phyloP scores from a whole-genome alignment of 768 basidiomycete species.

The Asterophora lycoperdoides region DNA sequence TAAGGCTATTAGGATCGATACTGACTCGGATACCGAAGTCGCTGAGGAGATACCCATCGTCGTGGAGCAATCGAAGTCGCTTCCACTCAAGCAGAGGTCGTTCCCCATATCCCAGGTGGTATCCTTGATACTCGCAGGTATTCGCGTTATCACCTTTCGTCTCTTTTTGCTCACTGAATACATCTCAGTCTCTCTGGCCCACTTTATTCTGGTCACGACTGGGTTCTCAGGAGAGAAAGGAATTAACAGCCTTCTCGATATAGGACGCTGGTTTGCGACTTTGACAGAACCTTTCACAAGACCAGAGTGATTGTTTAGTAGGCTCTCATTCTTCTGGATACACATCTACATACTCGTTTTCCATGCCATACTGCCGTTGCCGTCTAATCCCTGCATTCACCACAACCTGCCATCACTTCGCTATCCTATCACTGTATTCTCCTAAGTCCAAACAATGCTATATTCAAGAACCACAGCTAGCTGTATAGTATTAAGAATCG shows the following conservation, averaged over 20 bases:
- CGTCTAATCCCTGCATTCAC: not conserved
- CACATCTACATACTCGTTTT: not conserved
- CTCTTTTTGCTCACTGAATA: not conserved
- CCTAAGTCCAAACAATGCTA: not conserved
- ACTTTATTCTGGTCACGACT: conserved; percentile 42
- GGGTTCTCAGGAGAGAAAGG: conserved; percentile 45
- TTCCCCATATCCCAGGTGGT: conserved; percentile 32
- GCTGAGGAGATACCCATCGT: conserved; percentile 15
- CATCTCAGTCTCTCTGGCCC: conserved; percentile 40
- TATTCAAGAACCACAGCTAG: conserved; percentile 9
- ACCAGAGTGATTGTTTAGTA: not conserved
- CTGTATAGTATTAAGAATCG: conserved; percentile 15
- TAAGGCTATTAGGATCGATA: conserved; percentile 25
- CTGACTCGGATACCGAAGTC: conserved; percentile 13
- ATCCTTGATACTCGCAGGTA: conserved; percentile 33
- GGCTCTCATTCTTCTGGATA: not conserved
- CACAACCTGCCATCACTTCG: no score
- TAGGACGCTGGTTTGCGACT: conserved; percentile 35
- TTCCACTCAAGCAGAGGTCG: conserved; percentile 16
- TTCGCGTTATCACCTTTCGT: no score
- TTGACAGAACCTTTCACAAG: conserved; percentile 3
- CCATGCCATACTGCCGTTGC: not conserved
- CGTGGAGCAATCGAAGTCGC: not conserved
- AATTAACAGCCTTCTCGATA: conserved; percentile 40
- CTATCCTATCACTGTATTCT: no score